phyloP scores from a whole-genome alignment of 208 protist genomes.

The Leishmania turanica region DNA sequence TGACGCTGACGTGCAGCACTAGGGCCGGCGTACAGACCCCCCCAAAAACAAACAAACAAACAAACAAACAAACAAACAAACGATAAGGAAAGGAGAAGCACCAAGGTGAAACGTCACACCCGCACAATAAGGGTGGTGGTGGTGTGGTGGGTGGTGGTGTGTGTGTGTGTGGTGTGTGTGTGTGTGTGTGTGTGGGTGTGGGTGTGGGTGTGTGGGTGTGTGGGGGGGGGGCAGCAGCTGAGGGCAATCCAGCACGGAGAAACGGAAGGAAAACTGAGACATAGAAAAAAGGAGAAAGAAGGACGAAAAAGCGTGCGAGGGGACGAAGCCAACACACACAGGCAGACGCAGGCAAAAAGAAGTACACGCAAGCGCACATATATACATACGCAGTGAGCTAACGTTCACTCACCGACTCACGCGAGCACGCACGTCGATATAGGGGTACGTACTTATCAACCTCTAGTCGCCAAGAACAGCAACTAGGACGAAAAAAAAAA shows the following conservation, averaged over 20 bases:
- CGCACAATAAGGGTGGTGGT: not conserved
- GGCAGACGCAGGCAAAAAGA: not conserved
- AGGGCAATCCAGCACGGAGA: not conserved
- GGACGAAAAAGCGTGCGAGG: too few relatives aligned
- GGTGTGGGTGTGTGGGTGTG: too few relatives aligned
- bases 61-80: too few relatives aligned
- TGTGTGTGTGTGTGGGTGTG: too few relatives aligned
- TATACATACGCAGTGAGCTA: not conserved
- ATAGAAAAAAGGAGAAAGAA: not conserved
- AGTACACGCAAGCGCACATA: not conserved
- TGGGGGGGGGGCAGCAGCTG: not conserved
- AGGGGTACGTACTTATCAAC: not conserved
- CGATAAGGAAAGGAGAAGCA: not conserved
- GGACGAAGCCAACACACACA: not conserved
- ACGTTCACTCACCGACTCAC: not conserved
- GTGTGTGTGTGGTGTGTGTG: too few relatives aligned
- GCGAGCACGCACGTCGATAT: not conserved
- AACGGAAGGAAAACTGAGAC: not conserved
- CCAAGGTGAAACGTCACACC: not conserved
- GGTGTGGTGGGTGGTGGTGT: too few relatives aligned
- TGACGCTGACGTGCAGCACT: not conserved
- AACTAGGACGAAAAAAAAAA: not conserved
- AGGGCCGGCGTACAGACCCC: not conserved
- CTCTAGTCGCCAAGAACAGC: not conserved
- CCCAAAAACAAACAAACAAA: too few relatives aligned